Conservation (phyloP, 2,329 filamentous ascomycete species). For the Ceratocystis papillata region DNA sequence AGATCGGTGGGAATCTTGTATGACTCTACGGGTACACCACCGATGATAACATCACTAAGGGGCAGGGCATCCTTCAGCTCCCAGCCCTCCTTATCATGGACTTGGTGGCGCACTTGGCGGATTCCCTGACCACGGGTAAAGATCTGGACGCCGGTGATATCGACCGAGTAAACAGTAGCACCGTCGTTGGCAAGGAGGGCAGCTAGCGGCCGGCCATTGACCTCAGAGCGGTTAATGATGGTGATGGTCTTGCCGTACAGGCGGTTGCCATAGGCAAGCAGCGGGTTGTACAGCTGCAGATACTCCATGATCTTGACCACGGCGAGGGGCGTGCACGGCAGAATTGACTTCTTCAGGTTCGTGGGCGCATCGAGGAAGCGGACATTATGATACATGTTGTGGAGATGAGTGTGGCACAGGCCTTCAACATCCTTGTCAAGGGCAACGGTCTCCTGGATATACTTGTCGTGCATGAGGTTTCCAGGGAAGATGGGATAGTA, state of each 20-base stretch:
- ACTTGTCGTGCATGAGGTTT: slow-evolving; percentile 78
- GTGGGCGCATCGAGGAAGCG: slow-evolving; percentile 75
- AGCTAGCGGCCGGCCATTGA: slow-evolving; percentile 84
- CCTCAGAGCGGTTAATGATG: slow-evolving; percentile 91
- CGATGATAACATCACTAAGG: slow-evolving; percentile 87
- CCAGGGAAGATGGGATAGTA: slow-evolving; percentile 91
- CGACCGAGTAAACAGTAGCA: slow-evolving; percentile 87
- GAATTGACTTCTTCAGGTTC: slow-evolving; percentile 75
- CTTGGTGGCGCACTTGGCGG: slow-evolving; percentile 74
- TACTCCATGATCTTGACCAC: slow-evolving; percentile 96
- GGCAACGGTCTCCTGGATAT: slow-evolving; percentile 88
- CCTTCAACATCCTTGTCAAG: slow-evolving; percentile 92
- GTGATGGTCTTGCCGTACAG: slow-evolving; percentile 90
- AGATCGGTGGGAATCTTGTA: slow-evolving; percentile 83
- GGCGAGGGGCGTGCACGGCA: slow-evolving; percentile 91
- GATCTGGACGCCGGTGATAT: slow-evolving; percentile 80
- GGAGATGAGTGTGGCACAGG: slow-evolving; percentile 82
- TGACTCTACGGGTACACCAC: slow-evolving; percentile 74
- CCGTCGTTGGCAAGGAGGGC: slow-evolving; percentile 93
- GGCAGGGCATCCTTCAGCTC: slow-evolving; percentile 70
- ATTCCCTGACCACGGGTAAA: slow-evolving; percentile 86
- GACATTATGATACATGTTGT: slow-evolving; percentile 99
- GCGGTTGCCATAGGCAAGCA: slow-evolving; percentile 83
- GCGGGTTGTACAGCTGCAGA: slow-evolving; percentile 90
- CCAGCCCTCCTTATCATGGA: slow-evolving; percentile 72